Conservation (phyloP, 352 stramenopile species). For the Globisporangium spinosum region DNA sequence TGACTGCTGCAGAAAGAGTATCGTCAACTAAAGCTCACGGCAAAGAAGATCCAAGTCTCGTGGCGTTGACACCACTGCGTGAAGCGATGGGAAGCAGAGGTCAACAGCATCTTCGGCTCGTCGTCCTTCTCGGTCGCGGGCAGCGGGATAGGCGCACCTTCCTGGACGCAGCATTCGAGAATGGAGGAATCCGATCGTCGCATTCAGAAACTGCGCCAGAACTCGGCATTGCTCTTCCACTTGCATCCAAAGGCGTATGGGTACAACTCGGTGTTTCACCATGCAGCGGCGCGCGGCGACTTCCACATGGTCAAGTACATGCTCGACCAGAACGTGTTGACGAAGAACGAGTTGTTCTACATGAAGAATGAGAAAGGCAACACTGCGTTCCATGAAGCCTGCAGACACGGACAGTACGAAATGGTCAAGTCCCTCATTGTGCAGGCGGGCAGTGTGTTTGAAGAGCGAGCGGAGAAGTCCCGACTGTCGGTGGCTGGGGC, state of each 20-base stretch:
- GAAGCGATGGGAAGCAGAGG: constrained; percentile 37
- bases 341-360: constrained; percentile 28
- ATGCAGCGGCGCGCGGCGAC: constrained; percentile 56
- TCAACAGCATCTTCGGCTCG: constrained; percentile 46
- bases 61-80: constrained; percentile 41
- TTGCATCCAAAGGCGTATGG: constrained; percentile 47
- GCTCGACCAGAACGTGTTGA: constrained; percentile 29
- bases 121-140: constrained; percentile 15
- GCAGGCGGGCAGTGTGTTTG: constrained; percentile 13
- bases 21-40: constrained; percentile 23
- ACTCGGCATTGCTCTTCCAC: constrained; percentile 45
- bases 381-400: constrained; percentile 72
- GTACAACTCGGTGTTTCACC: constrained; percentile 74
- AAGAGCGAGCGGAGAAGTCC: constrained; percentile 4
- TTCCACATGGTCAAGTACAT: constrained; percentile 82
- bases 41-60: constrained; percentile 34
- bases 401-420: constrained; percentile 55
- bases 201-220: constrained; percentile 44
- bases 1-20: constrained; percentile 54
- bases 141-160: neutral
- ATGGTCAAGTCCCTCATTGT: constrained; percentile 66
- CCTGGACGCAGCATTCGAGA: constrained; percentile 47
- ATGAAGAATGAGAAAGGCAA: constrained; percentile 51
- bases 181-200: constrained; percentile 72
- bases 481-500: neutral